A percentile compares a stretch with the other conserved stretches of the same genome.
phyloP scores from a whole-genome alignment of 2,329 filamentous ascomycete genomes.

The Xylaria sp. region DNA sequence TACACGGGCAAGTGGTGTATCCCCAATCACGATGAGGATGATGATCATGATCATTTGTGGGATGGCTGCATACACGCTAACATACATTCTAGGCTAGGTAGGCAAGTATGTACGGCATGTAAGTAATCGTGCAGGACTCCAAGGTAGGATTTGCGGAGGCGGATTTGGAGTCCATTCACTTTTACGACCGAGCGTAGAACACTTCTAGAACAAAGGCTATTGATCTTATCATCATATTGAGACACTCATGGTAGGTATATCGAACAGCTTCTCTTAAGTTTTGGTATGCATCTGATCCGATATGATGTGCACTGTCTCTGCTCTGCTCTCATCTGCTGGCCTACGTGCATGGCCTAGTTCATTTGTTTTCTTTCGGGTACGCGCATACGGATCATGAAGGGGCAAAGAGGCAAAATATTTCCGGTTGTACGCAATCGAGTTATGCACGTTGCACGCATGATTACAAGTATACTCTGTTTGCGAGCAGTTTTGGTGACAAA shows the following conservation, averaged over 20 bases:
- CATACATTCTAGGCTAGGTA: slow-evolving; percentile 13
- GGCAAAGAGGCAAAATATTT: slow-evolving; percentile 2
- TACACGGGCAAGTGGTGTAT: slow-evolving; percentile 2
- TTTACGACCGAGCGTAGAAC: slow-evolving; percentile 7
- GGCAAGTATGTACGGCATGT: slow-evolving; percentile 27
- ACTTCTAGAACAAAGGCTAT: slow-evolving; percentile 24
- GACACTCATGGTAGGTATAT: too few species aligned
- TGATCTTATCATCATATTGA: slow-evolving; percentile 1
- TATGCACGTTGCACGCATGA: neutral
- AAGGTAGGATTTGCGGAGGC: slow-evolving; percentile 24
- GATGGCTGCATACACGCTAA: slow-evolving; percentile 11
- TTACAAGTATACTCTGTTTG: neutral
- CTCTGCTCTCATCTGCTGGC: neutral
- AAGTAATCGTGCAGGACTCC: slow-evolving; percentile 19
- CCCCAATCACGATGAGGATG: neutral
- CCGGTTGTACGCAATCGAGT: neutral
- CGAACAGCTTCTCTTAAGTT: too few species aligned
- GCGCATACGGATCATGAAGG: slow-evolving; percentile 1
- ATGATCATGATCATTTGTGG: neutral
- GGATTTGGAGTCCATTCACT: neutral
- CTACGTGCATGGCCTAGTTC: neutral
- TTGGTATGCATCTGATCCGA: neutral
- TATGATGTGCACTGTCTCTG: neutral
- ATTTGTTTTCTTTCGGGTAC: slow-evolving; percentile 1
- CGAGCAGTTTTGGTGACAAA: neutral